Evolutionary conservation across 441 rosid species (phyloP), one percentile per base, ranked within the genome.

Genomic region (Raphanus hybrid): DNA sequence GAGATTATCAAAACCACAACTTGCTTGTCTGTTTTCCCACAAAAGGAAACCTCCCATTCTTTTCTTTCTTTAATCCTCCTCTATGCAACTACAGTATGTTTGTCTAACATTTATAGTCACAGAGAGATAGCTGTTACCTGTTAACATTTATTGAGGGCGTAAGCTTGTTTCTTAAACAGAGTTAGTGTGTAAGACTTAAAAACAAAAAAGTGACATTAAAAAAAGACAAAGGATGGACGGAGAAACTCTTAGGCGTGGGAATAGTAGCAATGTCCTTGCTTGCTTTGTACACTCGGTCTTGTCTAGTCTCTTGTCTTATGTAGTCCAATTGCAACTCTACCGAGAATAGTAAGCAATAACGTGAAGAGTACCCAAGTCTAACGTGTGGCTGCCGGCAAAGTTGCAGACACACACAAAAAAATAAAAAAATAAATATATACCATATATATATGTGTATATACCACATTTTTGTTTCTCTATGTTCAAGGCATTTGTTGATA

Each of bases 1-100:
- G 81, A 72, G 81, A 72, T 67, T 72, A 78, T 72, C 77, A 77
- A 26, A 60, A 71, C 72, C 73, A 62, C 72, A 48, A 50, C 70
- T 78, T 78, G 76, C 68, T 77, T 77, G 75, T 63, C 71, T 70
- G 65, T 62, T 76, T 69, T 63, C 75, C 70, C 70, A 62, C 75
- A 76, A 50, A 62, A 62, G 79, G 70, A 76, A 69, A 76, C 79
- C 70, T 52, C 69, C 48, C 23, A 41, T 66, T 39, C 71, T 35
- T 14, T 54, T n/a, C 3, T 12, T 16, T 39, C 37, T 0, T 7
- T 63, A 6, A n/a, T 0, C 5, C 7, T 27, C 8, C 1, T 10
- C 16, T 23, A 26, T 60, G 48, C 4, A 14, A 41, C 37, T 11
- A 41, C 23, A 11, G 63, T 45, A 10, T 54, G 26, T 54, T 54